Base-by-base conservation (phyloP, 1,139 yeast species). In the Kodamaea derodonti region DNA sequence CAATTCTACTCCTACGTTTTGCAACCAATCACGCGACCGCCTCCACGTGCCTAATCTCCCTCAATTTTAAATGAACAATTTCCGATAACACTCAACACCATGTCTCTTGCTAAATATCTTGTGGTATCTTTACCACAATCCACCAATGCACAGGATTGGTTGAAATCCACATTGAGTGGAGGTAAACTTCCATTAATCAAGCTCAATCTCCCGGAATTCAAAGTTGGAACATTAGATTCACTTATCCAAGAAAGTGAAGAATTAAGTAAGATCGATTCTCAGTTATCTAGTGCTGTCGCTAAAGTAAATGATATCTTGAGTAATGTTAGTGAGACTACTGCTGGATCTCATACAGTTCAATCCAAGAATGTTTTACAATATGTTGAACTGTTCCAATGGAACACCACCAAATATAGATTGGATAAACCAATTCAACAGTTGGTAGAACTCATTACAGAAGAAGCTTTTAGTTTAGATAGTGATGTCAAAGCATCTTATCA, bases 221-320 rank as follows among this genome's bases (percentile, higher is more conserved):
- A 92, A 61, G 86, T 92, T 46, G 97, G 97, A 24, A 90, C 97
- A 3, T 73, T 92, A 54, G 99, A 94, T 62, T 82, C 90, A 27
- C 72, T 92, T 42, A 95, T 92, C 36, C 80, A 83, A 51, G 92
- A 88, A 60, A 80, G 92, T 56, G 98, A 94, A 51, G 97, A 90
- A 54, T 71, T 94, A 41, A 68, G 77, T 32, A 88, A 87, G 57
- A 65, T 83, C 37, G 99, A 92, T 60, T 65, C 67, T 18, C 95
- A 86, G 59, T 72, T 90, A 53, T 75, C 73, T 33, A 64, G 72
- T 11, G 75, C 94, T 6, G 78, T 88, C 22, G 55, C 69, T 27
- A 94, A 94, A 60, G 78, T 84, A 17, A 72, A 83, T 37, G 99
- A 92, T 47, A 76, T 86, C 20, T 68, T 88, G 41, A 53, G 61